phyloP scores from a whole-genome alignment of 805 yeast species.

The Candida maltosa region DNA sequence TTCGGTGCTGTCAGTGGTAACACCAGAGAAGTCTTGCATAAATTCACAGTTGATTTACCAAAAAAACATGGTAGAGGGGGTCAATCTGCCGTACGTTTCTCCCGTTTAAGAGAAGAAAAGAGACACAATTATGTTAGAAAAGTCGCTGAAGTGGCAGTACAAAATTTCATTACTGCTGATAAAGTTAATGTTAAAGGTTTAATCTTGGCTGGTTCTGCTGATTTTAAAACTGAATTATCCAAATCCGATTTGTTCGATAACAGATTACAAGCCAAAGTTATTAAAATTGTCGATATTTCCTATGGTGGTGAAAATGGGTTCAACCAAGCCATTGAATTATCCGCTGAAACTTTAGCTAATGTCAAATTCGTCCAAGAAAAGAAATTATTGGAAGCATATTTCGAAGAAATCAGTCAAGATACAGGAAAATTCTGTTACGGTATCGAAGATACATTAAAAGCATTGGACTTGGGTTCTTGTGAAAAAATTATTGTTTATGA shows the following conservation, averaged over 20 bases:
- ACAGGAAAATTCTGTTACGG: slow-evolving; percentile 98
- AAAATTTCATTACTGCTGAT: slow-evolving; percentile 91
- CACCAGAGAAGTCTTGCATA: slow-evolving; percentile 93
- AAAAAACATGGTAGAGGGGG: slow-evolving; percentile 99
- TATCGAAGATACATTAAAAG: slow-evolving; percentile 93
- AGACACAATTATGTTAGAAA: slow-evolving; percentile 98
- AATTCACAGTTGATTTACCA: slow-evolving; percentile 94
- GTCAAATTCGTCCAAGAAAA: slow-evolving; percentile 98
- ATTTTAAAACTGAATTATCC: slow-evolving; percentile 91
- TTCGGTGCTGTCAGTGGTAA: slow-evolving; percentile 96
- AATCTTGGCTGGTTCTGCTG: slow-evolving; percentile 98
- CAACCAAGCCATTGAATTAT: slow-evolving; percentile 97
- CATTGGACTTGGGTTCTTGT: slow-evolving; percentile 93
- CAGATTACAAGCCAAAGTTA: slow-evolving; percentile 82
- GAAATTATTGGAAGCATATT: slow-evolving; percentile 86
- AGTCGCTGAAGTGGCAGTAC: slow-evolving; percentile 97
- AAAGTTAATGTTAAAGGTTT: slow-evolving; percentile 92
- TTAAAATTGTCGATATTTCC: slow-evolving; percentile 92
- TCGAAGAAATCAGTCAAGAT: slow-evolving; percentile 96
- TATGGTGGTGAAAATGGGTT: slow-evolving; percentile 99
- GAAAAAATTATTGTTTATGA: slow-evolving; percentile 91
- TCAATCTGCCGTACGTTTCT: slow-evolving; percentile 98
- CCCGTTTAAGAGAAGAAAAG: slow-evolving; percentile 97
- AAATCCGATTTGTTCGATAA: slow-evolving; percentile 91
- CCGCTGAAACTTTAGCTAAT: slow-evolving; percentile 94